These are phyloP conservation scores for Suillus variegatus DNA, from an alignment of 768 basidiomycete species.

Conservation along the genomic window DNA sequence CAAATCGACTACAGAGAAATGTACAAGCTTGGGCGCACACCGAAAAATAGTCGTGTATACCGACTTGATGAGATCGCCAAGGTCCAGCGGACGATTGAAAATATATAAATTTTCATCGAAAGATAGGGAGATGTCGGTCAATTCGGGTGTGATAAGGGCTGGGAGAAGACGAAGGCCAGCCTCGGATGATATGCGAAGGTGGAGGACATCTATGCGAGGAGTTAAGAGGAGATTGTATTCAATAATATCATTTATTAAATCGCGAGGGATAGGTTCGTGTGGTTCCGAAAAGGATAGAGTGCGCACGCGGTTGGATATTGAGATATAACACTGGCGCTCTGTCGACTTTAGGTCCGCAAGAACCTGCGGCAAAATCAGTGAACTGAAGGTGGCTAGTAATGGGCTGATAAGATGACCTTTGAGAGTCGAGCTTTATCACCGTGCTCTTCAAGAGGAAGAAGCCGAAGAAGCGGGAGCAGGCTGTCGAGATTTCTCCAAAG, in stretches of 20 bases:
- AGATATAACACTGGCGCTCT: background rate
- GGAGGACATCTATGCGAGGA: conserved; percentile 1
- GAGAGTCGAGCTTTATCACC: background rate
- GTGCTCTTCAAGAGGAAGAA: conserved; percentile 1
- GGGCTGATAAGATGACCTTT: background rate
- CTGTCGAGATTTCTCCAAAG: conserved; percentile 1
- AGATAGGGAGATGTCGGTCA: conserved; percentile 1
- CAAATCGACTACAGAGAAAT: conserved; percentile 2
- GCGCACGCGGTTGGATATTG: conserved; percentile 6
- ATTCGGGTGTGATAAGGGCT: background rate
- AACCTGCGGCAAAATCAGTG: background rate
- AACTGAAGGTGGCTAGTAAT: background rate
- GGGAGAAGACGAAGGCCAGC: conserved; percentile 6
- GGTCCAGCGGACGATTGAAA: background rate
- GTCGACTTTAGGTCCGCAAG: background rate
- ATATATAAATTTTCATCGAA: background rate
- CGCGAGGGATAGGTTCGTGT: background rate
- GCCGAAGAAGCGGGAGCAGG: background rate
- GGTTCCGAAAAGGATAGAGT: conserved; percentile 2
- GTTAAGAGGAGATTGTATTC: background rate
- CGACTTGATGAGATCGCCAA: background rate
- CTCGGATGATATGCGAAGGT: background rate
- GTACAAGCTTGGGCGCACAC: conserved; percentile 1
- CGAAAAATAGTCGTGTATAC: background rate
- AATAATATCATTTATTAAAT: background rate